Evolutionary conservation across 768 basidiomycete genomes (phyloP), one percentile per base, ranked within the genome.

Genomic region (Lanmaoa rubissima): DNA sequence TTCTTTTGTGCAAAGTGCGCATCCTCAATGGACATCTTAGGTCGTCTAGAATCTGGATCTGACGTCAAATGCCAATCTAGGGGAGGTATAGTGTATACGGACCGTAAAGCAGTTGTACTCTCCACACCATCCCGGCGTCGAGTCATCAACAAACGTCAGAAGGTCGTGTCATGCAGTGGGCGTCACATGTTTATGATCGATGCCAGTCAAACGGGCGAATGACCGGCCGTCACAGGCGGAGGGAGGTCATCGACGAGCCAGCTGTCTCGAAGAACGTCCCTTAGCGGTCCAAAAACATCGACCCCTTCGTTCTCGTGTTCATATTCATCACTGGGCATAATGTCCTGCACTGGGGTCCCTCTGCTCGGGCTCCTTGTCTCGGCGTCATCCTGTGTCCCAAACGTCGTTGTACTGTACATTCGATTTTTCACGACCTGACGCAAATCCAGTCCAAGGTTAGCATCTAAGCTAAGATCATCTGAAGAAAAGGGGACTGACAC

Each of bases 341-440:
- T 19, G 14, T 63, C 55, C 16, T 40, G 60, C 1, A 48, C 49
- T 1, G 46, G 53, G 3, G 57, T 62, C 36, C 47, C 60, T 26
- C 31, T 54, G 19, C 45, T 41, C 9, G 51, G 48, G 9, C 24
- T 60, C 34, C 21, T 48, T 26, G 26, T 31, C 48, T 69, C 71
- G 3, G 16, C 14, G 3, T 62, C 62, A 7, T 73, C 70, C 36
- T 57, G 56, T 0, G 70, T 73, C n/a, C 58, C 70, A 48, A 72
- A 72, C 31, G 72, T 72, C 11, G 72, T 72, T 26, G 72, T 70
- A 35, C 70, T 72, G 35, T 62, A 61, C 61, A 72, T n/a, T 14
- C 56, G 60, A 49, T 72, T 70, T 36, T 72, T 68, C 24, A 72
- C 63, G 8, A 69, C 54, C 70, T 72, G 51, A 46, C 5, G 6